phyloP scores from a whole-genome alignment of 2,329 filamentous ascomycete species.

The Lecanicillium sp. region DNA sequence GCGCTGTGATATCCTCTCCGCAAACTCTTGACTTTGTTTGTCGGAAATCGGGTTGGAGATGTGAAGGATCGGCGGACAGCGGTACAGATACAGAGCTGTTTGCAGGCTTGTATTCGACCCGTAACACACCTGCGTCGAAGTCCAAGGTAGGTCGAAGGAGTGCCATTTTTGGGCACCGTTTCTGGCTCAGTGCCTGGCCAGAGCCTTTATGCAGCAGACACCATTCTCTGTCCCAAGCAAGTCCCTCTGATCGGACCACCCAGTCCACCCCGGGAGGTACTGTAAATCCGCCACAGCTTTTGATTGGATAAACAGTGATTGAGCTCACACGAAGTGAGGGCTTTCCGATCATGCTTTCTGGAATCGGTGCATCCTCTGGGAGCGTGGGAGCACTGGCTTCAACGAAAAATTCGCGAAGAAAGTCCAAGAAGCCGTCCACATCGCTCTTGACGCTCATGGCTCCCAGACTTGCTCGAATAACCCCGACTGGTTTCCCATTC shows the following conservation, averaged over 20 bases:
- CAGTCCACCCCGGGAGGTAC: constrained; percentile 61
- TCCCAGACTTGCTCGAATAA: constrained; percentile 79
- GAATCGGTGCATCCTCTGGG: background rate
- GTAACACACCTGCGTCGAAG: constrained; percentile 58
- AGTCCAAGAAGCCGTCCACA: constrained; percentile 63
- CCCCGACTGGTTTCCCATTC: constrained; percentile 78
- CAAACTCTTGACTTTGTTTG: constrained; percentile 64
- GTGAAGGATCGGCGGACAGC: constrained; percentile 59
- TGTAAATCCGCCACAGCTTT: constrained; percentile 78
- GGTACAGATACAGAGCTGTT: constrained; percentile 43
- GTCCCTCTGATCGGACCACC: constrained; percentile 74
- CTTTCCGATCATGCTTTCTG: background rate
- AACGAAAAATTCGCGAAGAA: constrained; percentile 64
- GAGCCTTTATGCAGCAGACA: constrained; percentile 85
- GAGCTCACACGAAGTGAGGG: constrained; percentile 43
- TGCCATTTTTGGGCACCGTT: constrained; percentile 81
- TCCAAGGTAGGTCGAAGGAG: constrained; percentile 72
- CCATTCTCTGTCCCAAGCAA: constrained; percentile 96
- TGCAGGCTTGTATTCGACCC: constrained; percentile 46
- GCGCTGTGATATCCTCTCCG: constrained; percentile 67
- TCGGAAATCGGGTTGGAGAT: constrained; percentile 41
- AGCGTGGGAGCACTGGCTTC: constrained; percentile 14
- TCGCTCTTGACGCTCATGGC: constrained; percentile 81
- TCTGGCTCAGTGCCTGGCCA: constrained; percentile 79
- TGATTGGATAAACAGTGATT: constrained; percentile 81